These are phyloP conservation scores for Rugonectria rugulosa DNA, from an alignment of 2,329 filamentous ascomycete species.

Conservation along the genomic window DNA sequence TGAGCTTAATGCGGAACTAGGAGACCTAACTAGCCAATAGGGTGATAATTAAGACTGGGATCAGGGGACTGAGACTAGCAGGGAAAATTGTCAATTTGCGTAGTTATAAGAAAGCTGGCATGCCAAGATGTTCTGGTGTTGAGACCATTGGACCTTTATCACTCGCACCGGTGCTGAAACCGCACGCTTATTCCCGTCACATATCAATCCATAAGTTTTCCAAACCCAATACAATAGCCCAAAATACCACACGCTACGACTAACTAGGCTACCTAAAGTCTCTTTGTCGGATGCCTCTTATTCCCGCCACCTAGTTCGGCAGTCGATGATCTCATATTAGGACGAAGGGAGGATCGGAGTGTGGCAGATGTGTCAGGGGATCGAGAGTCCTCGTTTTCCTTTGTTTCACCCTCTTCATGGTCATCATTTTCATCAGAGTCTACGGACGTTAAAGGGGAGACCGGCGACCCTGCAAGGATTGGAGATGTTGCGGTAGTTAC, in stretches of 20 bases:
- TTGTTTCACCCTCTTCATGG: neutral
- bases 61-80: neutral
- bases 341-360: neutral
- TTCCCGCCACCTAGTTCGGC: constrained; percentile 4
- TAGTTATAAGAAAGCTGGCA: constrained; percentile 8
- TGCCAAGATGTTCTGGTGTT: constrained; percentile 7
- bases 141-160: constrained; percentile 5
- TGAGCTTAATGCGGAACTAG: too few relatives aligned
- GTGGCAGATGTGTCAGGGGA: neutral
- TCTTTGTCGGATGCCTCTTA: constrained; percentile 7
- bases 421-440: constrained; percentile 1
- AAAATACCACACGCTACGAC: neutral
- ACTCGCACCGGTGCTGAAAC: constrained; percentile 1
- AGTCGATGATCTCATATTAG: constrained; percentile 9
- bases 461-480: neutral
- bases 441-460: neutral
- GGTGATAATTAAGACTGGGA: too few relatives aligned
- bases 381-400: neutral
- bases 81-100: constrained; percentile 7
- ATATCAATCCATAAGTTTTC: constrained; percentile 3
- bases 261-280: constrained; percentile 4
- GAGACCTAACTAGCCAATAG: too few relatives aligned
- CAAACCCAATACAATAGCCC: constrained; percentile 4
- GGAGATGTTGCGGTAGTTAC: neutral
- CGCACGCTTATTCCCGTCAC: constrained; percentile 3